Base-by-base conservation (phyloP, 2,329 filamentous ascomycete species). In the Camillea tinctor region DNA sequence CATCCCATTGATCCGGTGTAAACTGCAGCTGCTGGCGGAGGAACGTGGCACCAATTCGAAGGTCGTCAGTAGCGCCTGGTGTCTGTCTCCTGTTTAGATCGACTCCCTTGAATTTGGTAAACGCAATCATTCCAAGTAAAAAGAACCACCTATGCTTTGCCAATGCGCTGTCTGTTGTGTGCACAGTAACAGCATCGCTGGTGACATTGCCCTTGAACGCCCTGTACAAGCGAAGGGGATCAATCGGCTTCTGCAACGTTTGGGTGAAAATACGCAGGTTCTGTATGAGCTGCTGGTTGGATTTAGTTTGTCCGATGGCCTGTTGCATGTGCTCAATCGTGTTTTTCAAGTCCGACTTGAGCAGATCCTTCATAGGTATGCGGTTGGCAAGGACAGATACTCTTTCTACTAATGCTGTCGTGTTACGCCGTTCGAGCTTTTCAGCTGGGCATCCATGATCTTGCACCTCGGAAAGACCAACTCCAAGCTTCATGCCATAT, bases 321-420 rank as follows among this genome's bases (percentile, higher is more conserved):
- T 92, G 88, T 72, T 98, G 93, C 76, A 99, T 92, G 67, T 93
- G 93, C 60, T 99, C 95, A 60, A 99, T 95, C 0, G 93, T 92
- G 17, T 83, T 86, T 73, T 94, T 96, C 57, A 99, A 80, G 58
- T 98, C 92, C 17, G 93, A 95, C 73, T 96, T 98, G 17, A 93
- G 85, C 19, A 98, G 78, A 66, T 98, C 95, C 69, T 94, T 96
- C 79, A 96, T 90, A 21, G 91, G 88, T 80, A 97, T 89, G 62
- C 90, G 88, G 54, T 89, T 88, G 1, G 92, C 92, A 60, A 97
- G 87, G 40, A 86, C 80, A 70, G 96, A 89, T 44, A 98, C 85
- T 70, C 93, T 91, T 63, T 96, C 91, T 11, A 97, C 86, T 53
- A 97, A 83, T 64, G 90, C 87, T 69, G 93, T 83, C 0, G 93